Evolutionary conservation across 2,329 filamentous ascomycete genomes (phyloP), one percentile per base, ranked within the genome.

Genomic region (Biscogniauxia sp.): DNA sequence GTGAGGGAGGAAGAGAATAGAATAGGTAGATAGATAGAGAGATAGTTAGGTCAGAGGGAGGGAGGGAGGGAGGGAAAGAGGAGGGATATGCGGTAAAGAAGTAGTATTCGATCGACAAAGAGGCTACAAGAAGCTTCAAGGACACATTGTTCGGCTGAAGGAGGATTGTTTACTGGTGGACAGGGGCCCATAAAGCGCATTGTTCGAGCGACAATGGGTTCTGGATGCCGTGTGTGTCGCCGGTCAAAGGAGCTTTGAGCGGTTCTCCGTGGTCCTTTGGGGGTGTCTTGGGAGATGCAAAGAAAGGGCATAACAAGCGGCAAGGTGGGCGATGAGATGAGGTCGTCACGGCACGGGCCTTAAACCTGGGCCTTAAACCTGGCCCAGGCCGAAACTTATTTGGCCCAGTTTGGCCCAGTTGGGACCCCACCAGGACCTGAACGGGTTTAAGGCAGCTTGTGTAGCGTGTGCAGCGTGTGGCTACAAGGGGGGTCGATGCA

Each of bases 111-210:
- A 59, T 58, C 56, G 23, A 59, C 57, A 50, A 56, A 58, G 54
- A 28, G 50, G n/a, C 11, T 61, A 71, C 57, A 66, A 66, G 64
- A 61, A 58, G 60, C 57, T 54, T 51, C 50, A 53, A 45, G 54
- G 59, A 55, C 59, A 65, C 58, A 67, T 67, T 67, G 61, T 68
- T 51, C 23, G 63, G 58, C 58, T 67, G 61, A 68, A 68, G 57
- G 54, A 32, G 19, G 25, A 66, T 68, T 68, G 65, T 68, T 69
- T 45, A 65, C 58, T 51, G 26, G 57, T 59, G 53, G 51, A 67
- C 51, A 68, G 67, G 67, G 61, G 66, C 52, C 58, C 52, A 67
- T 52, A 67, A 68, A 63, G 66, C 54, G 60, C 63, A 67, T 70
- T 67, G 63, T 69, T 59, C 52, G 37, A 54, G 50, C 49, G 53